Evolutionary conservation across 2,329 filamentous ascomycete species (phyloP).

Genomic region (Scedosporium dehoogii): DNA sequence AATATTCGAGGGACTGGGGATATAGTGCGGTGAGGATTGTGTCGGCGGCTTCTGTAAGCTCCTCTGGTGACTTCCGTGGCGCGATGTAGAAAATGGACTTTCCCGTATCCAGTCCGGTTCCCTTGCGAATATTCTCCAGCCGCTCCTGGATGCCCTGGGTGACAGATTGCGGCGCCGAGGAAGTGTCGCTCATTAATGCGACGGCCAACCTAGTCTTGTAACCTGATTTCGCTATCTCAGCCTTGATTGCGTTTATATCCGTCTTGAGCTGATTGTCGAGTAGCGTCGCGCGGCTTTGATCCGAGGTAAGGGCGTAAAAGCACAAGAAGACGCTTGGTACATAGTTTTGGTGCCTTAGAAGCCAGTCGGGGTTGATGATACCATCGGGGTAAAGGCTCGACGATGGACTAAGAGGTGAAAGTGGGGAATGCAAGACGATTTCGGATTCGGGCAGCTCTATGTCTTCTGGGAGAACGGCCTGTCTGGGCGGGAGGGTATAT

Average conservation of each 20-base stretch:
- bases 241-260: slow-evolving; percentile 72
- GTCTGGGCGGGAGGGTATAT: slow-evolving; percentile 46
- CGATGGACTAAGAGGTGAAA: slow-evolving; percentile 78
- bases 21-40: slow-evolving; percentile 66
- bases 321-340: slow-evolving; percentile 73
- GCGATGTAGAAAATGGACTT: slow-evolving; percentile 83
- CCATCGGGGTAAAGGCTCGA: slow-evolving; percentile 86
- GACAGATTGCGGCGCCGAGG: slow-evolving; percentile 21
- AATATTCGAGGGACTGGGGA: slow-evolving; percentile 74
- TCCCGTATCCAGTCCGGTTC: slow-evolving; percentile 63
- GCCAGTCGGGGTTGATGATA: slow-evolving; percentile 70
- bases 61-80: slow-evolving; percentile 58
- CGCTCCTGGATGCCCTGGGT: slow-evolving; percentile 59
- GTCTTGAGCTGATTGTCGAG: slow-evolving; percentile 80
- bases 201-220: slow-evolving; percentile 72
- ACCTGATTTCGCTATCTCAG: slow-evolving; percentile 54
- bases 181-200: slow-evolving; percentile 59
- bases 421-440: slow-evolving; percentile 71
- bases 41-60: slow-evolving; percentile 64
- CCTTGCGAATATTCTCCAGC: slow-evolving; percentile 66
- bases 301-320: slow-evolving; percentile 68
- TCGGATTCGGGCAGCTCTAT: slow-evolving; percentile 36
- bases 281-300: slow-evolving; percentile 64
- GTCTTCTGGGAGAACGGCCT: slow-evolving; percentile 41
- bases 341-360: slow-evolving; percentile 77